Conservation (phyloP, 2,329 filamentous ascomycete species). For the Calonectria crousiana region DNA sequence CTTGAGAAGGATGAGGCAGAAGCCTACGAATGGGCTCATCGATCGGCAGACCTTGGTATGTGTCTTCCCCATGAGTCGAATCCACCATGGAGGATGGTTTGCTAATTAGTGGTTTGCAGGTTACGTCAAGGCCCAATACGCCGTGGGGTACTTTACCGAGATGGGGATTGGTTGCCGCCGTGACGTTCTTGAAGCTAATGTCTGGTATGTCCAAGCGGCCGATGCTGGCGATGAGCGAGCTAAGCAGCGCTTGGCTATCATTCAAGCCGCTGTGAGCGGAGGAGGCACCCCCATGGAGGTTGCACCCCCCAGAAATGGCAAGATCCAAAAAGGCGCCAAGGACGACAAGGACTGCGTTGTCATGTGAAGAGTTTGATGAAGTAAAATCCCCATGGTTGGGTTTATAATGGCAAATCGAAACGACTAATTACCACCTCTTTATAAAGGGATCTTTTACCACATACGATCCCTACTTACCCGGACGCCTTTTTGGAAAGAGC, state of each 20-base stretch:
- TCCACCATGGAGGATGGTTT: not conserved
- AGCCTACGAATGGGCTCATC: conserved; percentile 94
- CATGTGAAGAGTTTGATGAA: conserved; percentile 57
- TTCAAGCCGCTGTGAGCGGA: conserved; percentile 81
- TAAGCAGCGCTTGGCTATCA: conserved; percentile 86
- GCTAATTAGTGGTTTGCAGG: conserved; percentile 57
- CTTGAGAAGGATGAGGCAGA: conserved; percentile 96
- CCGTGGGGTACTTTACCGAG: conserved; percentile 96
- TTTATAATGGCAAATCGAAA: conserved; percentile 30
- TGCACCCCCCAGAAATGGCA: conserved; percentile 62
- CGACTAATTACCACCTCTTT: conserved; percentile 38
- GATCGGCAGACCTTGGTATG: conserved; percentile 87
- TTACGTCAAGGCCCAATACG: conserved; percentile 85
- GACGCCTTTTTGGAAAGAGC: conserved; percentile 22
- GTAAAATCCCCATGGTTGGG: not conserved
- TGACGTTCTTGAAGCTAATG: conserved; percentile 95
- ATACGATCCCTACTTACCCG: conserved; percentile 17
- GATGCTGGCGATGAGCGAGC: conserved; percentile 92
- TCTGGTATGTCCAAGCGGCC: conserved; percentile 97
- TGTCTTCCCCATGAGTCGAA: conserved; percentile 28
- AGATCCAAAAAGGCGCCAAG: conserved; percentile 62
- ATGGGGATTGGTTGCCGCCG: conserved; percentile 97
- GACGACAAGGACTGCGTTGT: conserved; percentile 70
- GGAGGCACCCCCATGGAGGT: conserved; percentile 68
- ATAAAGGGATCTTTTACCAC: conserved; percentile 9